A percentile compares a stretch with the other conserved stretches of the same genome.
phyloP scores from a whole-genome alignment of 2,329 filamentous ascomycete genomes.

The Calonectria hawksworthii region DNA sequence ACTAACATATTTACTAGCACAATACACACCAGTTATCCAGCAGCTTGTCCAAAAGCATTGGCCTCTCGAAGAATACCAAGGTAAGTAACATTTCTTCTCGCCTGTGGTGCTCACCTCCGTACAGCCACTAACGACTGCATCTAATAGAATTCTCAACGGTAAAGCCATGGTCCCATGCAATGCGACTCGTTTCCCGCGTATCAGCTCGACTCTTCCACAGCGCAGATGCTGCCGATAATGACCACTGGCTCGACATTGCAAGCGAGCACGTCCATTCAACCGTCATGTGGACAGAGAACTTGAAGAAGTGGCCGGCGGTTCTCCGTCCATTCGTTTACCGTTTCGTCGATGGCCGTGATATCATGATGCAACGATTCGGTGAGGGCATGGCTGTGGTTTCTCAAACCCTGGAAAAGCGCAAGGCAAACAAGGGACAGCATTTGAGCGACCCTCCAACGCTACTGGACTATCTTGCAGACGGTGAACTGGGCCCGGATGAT shows the following conservation, averaged over 20 bases:
- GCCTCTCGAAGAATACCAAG: constrained; percentile 1
- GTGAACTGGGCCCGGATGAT: neutral
- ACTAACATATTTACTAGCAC: neutral
- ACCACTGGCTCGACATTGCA: constrained; percentile 23
- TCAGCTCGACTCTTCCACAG: constrained; percentile 23
- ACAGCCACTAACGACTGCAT: neutral
- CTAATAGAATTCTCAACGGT: neutral
- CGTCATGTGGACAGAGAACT: constrained; percentile 18
- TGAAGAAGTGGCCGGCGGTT: constrained; percentile 16
- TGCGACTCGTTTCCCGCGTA: constrained; percentile 12
- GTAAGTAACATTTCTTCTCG: neutral
- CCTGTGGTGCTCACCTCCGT: too few relatives aligned
- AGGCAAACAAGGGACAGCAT: constrained; percentile 3
- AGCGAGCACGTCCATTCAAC: constrained; percentile 20
- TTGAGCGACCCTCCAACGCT: constrained; percentile 16
- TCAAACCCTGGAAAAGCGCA: neutral
- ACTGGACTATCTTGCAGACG: constrained; percentile 20
- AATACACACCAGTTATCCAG: constrained; percentile 17
- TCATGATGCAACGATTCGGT: constrained; percentile 15
- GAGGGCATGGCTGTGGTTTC: constrained; percentile 16
- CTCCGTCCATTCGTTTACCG: constrained; percentile 24
- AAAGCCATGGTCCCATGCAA: constrained; percentile 11
- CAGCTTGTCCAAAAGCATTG: constrained; percentile 16
- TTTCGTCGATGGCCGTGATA: constrained; percentile 12
- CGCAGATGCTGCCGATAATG: constrained; percentile 15